Conservation (phyloP, 2,329 filamentous ascomycete species). For the Cylindrodendrum hubeiense region DNA sequence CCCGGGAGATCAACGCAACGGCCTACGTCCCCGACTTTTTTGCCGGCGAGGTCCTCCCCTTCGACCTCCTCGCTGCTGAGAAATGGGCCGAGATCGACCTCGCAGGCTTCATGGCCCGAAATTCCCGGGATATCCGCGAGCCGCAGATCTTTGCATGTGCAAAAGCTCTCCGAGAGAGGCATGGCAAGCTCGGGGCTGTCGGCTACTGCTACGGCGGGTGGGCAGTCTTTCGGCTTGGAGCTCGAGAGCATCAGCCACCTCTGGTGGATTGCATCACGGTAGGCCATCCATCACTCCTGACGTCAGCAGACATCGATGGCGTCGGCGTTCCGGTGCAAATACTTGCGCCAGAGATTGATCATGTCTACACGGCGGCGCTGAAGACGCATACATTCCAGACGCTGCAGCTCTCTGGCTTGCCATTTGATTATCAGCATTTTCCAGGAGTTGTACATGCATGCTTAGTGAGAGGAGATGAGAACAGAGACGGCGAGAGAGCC, state of each 20-base stretch:
- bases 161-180: conserved; percentile 48
- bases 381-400: conserved; percentile 54
- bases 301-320: conserved; percentile 58
- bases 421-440: conserved; percentile 61
- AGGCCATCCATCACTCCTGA: conserved; percentile 59
- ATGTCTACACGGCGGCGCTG: conserved; percentile 55
- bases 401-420: conserved; percentile 49
- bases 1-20: conserved; percentile 57
- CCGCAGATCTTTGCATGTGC: conserved; percentile 56
- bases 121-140: conserved; percentile 53
- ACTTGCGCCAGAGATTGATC: conserved; percentile 62
- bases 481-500: conserved; percentile 51
- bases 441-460: conserved; percentile 59
- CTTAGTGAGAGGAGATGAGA: conserved; percentile 52
- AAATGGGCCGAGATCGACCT: conserved; percentile 53
- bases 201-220: conserved; percentile 67
- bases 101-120: conserved; percentile 50
- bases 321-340: conserved; percentile 64
- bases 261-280: conserved; percentile 60
- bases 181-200: conserved; percentile 55
- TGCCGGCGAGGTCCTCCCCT: conserved; percentile 48
- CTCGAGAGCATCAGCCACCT: conserved; percentile 46
- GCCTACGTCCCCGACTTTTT: conserved; percentile 58
- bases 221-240: conserved; percentile 61
- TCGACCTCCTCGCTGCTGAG: conserved; percentile 45